Conservation (phyloP, 2,329 filamentous ascomycete genomes). For the Stagonosporopsis vannaccii region DNA sequence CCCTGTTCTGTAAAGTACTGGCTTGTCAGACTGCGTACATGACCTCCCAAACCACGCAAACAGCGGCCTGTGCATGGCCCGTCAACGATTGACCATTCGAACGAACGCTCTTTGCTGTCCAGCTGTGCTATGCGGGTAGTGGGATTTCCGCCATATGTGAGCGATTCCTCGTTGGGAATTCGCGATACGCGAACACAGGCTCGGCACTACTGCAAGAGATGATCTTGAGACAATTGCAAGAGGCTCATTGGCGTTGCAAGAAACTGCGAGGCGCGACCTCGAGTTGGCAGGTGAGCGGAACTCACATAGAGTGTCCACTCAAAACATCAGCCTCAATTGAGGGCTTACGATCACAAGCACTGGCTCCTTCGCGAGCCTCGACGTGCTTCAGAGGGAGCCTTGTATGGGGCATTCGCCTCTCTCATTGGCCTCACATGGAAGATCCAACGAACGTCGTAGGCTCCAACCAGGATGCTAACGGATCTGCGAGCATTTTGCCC, state of each 20-base stretch:
- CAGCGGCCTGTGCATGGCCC: conserved; percentile 1
- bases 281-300: neutral
- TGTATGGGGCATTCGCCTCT: neutral
- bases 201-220: neutral
- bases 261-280: conserved; percentile 8
- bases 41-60: neutral
- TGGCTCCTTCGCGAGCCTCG: neutral
- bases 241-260: conserved; percentile 6
- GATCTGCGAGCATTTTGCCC: conserved; percentile 13
- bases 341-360: conserved; percentile 2
- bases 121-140: neutral
- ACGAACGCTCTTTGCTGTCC: conserved; percentile 3
- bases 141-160: neutral
- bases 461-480: conserved; percentile 1
- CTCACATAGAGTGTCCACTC: neutral
- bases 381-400: conserved; percentile 1
- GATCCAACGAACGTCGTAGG: conserved; percentile 3
- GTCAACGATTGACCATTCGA: conserved; percentile 1
- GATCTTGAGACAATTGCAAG: conserved; percentile 2
- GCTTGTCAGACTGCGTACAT: conserved; percentile 5
- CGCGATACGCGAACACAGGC: neutral
- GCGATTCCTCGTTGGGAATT: conserved; percentile 1
- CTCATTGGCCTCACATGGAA: conserved; percentile 5
- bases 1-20: conserved; percentile 1
- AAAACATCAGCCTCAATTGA: neutral